Base-by-base conservation (phyloP, 83 land plant genomes). In the Picea mariana region DNA sequence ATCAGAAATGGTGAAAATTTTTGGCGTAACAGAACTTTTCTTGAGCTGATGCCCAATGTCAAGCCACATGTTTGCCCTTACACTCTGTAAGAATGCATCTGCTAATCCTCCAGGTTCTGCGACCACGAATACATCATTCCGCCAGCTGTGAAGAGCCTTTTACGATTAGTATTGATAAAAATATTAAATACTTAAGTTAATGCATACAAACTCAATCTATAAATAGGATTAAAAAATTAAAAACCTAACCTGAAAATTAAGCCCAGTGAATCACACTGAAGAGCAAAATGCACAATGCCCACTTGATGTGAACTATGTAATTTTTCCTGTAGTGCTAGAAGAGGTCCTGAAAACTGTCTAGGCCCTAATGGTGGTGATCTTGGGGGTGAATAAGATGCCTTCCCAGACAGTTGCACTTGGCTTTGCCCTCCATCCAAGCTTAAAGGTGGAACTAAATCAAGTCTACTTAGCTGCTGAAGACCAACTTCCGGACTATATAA, bases 41-140 rank as follows among this genome's bases (percentile, higher is more conserved):
- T 89, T 93, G 52, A 85, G 81, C 6, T 81, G 81, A 3, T 72
- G 84, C 9, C 84, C 85, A 81, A 83, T 69, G 42, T 78, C 75
- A 16, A 87, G 61, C 47, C 88, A 88, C 86, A 98, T 85, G 81
- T 91, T 92, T 38, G 76, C 42, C 64, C 92, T 93, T 21, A 96
- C 98, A 78, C 85, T 92, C 82, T 92, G 94, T 75, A 98, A 79
- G 86, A 98, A 98, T 83, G 85, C 90, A 15, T 89, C 93, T 44
- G 97, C 99, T 62, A 92, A 91, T 72, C 89, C 98, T 42, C 99
- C 99, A 20, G 99, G 99, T 86, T 98, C 99, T 66, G 99, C 99
- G 80, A 98, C 99, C 65, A 98, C 98, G 87, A 96, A 89, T 18
- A 96, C 93, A 87, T 98, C 99, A 87, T 90, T 98, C 82, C 92